These are phyloP conservation scores for Suillus plorans DNA, from an alignment of 768 basidiomycete species.

Conservation along the genomic window DNA sequence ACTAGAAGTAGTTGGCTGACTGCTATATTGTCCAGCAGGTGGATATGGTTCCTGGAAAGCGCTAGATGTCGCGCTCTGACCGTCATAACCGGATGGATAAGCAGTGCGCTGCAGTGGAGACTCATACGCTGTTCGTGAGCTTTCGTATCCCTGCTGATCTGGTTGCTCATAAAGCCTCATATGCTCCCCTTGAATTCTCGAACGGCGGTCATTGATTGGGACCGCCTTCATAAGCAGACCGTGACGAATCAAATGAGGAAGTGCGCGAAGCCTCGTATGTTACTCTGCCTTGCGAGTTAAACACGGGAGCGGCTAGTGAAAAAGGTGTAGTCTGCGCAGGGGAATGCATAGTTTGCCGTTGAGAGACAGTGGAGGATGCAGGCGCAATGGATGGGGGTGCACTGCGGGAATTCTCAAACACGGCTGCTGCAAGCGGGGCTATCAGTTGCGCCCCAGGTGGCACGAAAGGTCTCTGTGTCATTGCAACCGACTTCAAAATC, in stretches of 20 bases:
- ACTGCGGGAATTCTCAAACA: conserved; percentile 5
- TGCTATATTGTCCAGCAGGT: conserved; percentile 16
- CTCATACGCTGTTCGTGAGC: conserved; percentile 25
- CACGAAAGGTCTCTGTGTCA: too few species aligned
- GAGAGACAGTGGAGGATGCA: background rate
- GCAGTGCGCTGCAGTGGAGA: conserved; percentile 20
- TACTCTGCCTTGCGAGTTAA: conserved; percentile 2
- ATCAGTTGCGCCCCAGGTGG: conserved; percentile 23
- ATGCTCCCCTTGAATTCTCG: conserved; percentile 13
- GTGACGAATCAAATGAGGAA: background rate
- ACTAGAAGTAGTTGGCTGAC: conserved; percentile 21
- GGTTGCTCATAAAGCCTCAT: conserved; percentile 24
- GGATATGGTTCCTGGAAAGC: conserved; percentile 26
- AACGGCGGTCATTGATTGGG: background rate
- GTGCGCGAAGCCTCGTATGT: background rate
- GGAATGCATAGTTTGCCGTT: background rate
- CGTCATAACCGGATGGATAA: conserved; percentile 25
- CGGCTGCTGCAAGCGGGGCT: conserved; percentile 10
- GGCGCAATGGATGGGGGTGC: conserved; percentile 2
- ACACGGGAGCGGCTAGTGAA: background rate
- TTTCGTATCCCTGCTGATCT: conserved; percentile 31
- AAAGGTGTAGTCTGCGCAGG: background rate
- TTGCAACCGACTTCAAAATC: too few species aligned
- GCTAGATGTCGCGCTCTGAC: conserved; percentile 14
- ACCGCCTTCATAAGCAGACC: conserved; percentile 16